These are phyloP conservation scores for Mortierella claussenii DNA, from an alignment of 192 early-diverging fungal genomes.

Conservation along the genomic window DNA sequence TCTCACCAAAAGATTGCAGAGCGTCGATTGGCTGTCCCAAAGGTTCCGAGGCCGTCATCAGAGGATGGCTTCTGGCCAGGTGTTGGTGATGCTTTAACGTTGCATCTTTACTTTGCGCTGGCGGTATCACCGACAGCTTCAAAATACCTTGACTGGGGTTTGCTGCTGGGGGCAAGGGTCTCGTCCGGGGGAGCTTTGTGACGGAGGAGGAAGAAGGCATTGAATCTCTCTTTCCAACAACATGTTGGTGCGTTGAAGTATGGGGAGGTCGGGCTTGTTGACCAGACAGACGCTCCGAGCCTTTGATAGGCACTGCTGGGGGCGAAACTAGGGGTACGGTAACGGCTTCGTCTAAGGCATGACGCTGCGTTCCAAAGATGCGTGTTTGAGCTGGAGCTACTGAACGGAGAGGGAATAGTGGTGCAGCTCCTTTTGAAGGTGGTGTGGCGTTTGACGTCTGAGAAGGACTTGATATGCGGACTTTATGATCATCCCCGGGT, in stretches of 20 bases:
- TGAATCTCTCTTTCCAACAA: background rate
- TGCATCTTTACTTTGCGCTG: slow-evolving; percentile 21
- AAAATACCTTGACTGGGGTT: slow-evolving; percentile 14
- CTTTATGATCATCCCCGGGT: too few species aligned
- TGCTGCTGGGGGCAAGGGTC: background rate
- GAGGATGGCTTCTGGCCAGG: slow-evolving; percentile 28
- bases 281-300: slow-evolving; percentile 6
- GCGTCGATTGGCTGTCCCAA: slow-evolving; percentile 29
- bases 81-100: slow-evolving; percentile 27
- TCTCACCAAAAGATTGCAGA: slow-evolving; percentile 19
- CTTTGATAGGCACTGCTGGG: background rate
- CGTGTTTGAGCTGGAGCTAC: slow-evolving; percentile 34
- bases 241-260: background rate
- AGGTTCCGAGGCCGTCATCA: slow-evolving; percentile 17
- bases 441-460: background rate
- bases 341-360: slow-evolving; percentile 33
- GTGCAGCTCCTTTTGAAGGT: slow-evolving; percentile 1
- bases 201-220: background rate
- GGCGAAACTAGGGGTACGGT: slow-evolving; percentile 1
- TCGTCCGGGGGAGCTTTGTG: too few species aligned
- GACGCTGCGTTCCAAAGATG: slow-evolving; percentile 40
- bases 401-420: slow-evolving; percentile 37
- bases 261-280: slow-evolving; percentile 6
- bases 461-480: background rate
- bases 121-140: slow-evolving; percentile 41